Percentiles rank a stretch among this genome's conserved stretches.
phyloP scores from a whole-genome alignment of 179 eudicot genomes.

The Spinacia oleracea region DNA sequence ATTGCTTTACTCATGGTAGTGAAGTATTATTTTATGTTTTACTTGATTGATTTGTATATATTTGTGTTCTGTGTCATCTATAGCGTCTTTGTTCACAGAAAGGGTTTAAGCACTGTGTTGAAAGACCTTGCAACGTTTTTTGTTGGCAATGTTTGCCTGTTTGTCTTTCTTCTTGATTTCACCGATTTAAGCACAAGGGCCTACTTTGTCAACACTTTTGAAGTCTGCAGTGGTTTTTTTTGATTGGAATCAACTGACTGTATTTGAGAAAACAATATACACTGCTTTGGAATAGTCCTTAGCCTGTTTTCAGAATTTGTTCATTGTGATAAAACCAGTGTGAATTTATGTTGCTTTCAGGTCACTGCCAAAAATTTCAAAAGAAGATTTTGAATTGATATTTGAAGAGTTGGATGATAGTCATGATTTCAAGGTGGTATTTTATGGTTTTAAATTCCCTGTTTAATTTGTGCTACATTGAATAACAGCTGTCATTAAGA shows the following conservation, averaged over 20 bases:
- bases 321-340: not conserved
- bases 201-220: not conserved
- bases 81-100: no score
- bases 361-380: slow-evolving; percentile 86
- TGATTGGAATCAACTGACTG: not conserved
- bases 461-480: not conserved
- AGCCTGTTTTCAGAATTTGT: not conserved
- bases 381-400: slow-evolving; percentile 80
- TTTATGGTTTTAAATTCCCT: not conserved
- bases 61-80: no score
- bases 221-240: not conserved
- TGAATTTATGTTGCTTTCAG: slow-evolving; percentile 35
- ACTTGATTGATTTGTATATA: no score
- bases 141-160: not conserved
- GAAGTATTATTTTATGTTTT: no score
- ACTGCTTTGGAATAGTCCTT: not conserved
- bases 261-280: not conserved
- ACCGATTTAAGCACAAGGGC: slow-evolving; percentile 1
- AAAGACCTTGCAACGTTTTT: not conserved
- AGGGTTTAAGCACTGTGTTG: not conserved
- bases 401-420: slow-evolving; percentile 88
- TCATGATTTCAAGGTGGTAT: slow-evolving; percentile 69
- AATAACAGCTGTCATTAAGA: not conserved
- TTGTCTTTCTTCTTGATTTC: slow-evolving; percentile 7
- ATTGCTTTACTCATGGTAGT: no score